phyloP scores from a whole-genome alignment of 805 yeast genomes.

The Ogataea degrootiae region DNA sequence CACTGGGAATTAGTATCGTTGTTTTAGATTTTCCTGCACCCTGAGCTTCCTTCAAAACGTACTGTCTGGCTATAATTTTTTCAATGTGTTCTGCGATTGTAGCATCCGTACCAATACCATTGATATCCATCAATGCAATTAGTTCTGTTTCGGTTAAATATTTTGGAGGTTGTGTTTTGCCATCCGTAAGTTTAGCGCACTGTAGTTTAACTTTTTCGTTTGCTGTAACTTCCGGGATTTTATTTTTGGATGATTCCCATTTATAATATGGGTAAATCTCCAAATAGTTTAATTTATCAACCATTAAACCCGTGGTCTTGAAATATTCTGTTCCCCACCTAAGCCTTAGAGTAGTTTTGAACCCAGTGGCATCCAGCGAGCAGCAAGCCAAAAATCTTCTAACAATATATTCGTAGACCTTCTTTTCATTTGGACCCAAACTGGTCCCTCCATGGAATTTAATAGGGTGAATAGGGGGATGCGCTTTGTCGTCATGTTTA shows the following conservation, averaged over 20 bases:
- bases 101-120: conserved; percentile 98
- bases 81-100: conserved; percentile 98
- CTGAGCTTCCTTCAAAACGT: conserved; percentile 44
- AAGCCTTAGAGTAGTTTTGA: conserved; percentile 53
- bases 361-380: conserved; percentile 85
- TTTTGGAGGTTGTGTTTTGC: conserved; percentile 76
- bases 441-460: conserved; percentile 23
- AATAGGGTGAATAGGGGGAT: conserved; percentile 97
- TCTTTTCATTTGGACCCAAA: conserved; percentile 47
- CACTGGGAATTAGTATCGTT: conserved; percentile 64
- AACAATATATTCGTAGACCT: conserved; percentile 81
- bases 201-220: conserved; percentile 55
- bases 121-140: conserved; percentile 90
- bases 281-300: conserved; percentile 67
- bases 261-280: conserved; percentile 74
- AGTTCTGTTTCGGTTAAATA: conserved; percentile 89
- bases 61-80: conserved; percentile 64
- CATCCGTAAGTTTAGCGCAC: conserved; percentile 58
- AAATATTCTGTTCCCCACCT: conserved; percentile 80
- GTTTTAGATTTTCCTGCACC: conserved; percentile 34
- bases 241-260: conserved; percentile 62
- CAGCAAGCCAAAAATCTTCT: conserved; percentile 89
- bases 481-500: conserved; percentile 86
- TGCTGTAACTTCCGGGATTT: conserved; percentile 57
- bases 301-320: conserved; percentile 67